A percentile compares a stretch with the other conserved stretches of the same genome.
phyloP scores from a whole-genome alignment of 257 asterid genomes.

The Nicotiana noctiflora region DNA sequence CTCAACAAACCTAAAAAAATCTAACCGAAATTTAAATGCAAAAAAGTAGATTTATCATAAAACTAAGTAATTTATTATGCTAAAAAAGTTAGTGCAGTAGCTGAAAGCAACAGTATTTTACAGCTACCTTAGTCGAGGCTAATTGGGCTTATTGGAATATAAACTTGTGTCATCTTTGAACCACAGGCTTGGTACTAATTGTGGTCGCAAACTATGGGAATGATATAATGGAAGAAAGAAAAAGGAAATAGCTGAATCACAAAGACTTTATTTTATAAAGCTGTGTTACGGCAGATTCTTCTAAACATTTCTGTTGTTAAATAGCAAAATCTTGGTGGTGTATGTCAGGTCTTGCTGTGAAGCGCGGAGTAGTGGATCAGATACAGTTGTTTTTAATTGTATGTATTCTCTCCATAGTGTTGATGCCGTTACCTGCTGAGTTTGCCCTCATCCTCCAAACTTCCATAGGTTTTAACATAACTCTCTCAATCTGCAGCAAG shows the following conservation, averaged over 20 bases:
- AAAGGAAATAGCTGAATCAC: not conserved
- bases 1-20: no score
- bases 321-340: conserved; percentile 19
- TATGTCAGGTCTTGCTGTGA: conserved; percentile 77
- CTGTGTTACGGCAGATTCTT: conserved; percentile 1
- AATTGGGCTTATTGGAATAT: no score
- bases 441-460: not conserved
- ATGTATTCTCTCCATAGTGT: conserved; percentile 23
- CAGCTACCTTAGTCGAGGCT: no score
- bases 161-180: no score
- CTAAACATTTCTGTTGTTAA: conserved; percentile 7
- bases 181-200: not conserved
- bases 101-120: no score
- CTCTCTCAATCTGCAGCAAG: conserved; percentile 42
- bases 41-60: no score
- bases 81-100: no score
- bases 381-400: conserved; percentile 51
- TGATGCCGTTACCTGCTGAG: conserved; percentile 1
- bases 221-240: not conserved
- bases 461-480: conserved; percentile 1
- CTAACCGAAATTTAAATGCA: no score
- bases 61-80: no score
- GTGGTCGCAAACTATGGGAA: not conserved
- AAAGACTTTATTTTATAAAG: not conserved
- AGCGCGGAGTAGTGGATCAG: conserved; percentile 69